Evolutionary conservation across 768 basidiomycete genomes (phyloP).

Genomic region (Kwoniella sp.): DNA sequence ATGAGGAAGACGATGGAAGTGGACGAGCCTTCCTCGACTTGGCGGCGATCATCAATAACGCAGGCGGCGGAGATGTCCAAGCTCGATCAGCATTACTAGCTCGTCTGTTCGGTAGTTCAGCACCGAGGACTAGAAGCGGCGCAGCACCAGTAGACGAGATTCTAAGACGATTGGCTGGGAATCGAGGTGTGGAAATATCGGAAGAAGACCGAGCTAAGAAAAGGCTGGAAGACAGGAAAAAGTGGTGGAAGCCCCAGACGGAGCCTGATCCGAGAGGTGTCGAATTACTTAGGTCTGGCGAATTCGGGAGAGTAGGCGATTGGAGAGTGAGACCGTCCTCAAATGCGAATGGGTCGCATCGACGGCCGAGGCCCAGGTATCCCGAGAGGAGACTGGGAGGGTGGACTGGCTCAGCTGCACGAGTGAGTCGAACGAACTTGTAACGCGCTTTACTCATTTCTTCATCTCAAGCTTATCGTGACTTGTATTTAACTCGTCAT

Average conservation of each 20-base stretch:
- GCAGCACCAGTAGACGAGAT: not conserved
- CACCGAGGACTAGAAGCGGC: slow-evolving; percentile 10
- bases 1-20: slow-evolving; percentile 18
- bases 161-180: slow-evolving; percentile 1
- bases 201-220: slow-evolving; percentile 6
- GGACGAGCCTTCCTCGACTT: slow-evolving; percentile 28
- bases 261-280: slow-evolving; percentile 38
- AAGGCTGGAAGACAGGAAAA: slow-evolving; percentile 21
- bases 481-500: not conserved
- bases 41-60: slow-evolving; percentile 26
- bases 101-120: slow-evolving; percentile 18
- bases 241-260: slow-evolving; percentile 44
- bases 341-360: not conserved
- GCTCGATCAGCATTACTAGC: slow-evolving; percentile 32
- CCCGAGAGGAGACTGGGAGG: slow-evolving; percentile 1
- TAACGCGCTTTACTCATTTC: too few species aligned
- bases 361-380: slow-evolving; percentile 8
- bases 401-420: slow-evolving; percentile 5
- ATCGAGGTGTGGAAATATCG: not conserved
- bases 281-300: slow-evolving; percentile 39
- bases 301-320: slow-evolving; percentile 49
- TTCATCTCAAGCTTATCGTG: not conserved
- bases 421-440: slow-evolving; percentile 6
- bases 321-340: slow-evolving; percentile 19
- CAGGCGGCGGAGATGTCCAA: slow-evolving; percentile 10